phyloP scores from a whole-genome alignment of 305 asterid genomes.

The Solanum hybrid region DNA sequence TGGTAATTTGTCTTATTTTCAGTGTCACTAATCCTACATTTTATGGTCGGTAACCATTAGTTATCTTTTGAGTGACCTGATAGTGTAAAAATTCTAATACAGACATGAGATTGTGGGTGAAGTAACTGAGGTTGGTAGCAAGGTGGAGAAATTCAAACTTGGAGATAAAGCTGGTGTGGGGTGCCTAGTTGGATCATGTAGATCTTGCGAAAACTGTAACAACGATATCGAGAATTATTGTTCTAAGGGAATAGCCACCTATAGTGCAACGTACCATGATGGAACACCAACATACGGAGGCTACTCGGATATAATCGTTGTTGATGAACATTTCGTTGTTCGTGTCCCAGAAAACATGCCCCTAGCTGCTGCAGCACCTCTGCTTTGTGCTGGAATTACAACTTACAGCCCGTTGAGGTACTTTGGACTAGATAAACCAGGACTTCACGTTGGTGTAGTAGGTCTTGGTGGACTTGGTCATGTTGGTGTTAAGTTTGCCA shows the following conservation, averaged over 20 bases:
- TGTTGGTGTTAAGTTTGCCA: constrained; percentile 49
- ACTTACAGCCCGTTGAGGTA: constrained; percentile 45
- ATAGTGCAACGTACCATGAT: constrained; percentile 8
- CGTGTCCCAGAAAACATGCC: constrained; percentile 44
- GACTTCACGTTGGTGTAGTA: constrained; percentile 34
- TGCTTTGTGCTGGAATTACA: constrained; percentile 53
- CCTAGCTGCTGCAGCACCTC: constrained; percentile 38
- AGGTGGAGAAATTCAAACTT: constrained; percentile 32
- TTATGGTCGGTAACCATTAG: background rate
- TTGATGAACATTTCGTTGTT: constrained; percentile 37
- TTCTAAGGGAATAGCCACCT: constrained; percentile 21
- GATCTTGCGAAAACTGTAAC: constrained; percentile 32
- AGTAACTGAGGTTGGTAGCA: constrained; percentile 48
- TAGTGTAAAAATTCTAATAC: background rate
- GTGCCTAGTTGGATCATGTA: constrained; percentile 41
- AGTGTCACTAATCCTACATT: background rate
- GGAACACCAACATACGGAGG: constrained; percentile 47
- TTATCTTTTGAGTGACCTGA: background rate
- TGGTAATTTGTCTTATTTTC: background rate
- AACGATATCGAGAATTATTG: constrained; percentile 43
- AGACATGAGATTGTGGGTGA: constrained; percentile 58
- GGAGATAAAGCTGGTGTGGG: constrained; percentile 62
- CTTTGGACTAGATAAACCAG: constrained; percentile 45
- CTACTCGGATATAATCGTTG: constrained; percentile 34
- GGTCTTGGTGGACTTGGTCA: constrained; percentile 69